Evolutionary conservation across 2,329 filamentous ascomycete species (phyloP).

Genomic region (Hymenoscyphus fraxineus): DNA sequence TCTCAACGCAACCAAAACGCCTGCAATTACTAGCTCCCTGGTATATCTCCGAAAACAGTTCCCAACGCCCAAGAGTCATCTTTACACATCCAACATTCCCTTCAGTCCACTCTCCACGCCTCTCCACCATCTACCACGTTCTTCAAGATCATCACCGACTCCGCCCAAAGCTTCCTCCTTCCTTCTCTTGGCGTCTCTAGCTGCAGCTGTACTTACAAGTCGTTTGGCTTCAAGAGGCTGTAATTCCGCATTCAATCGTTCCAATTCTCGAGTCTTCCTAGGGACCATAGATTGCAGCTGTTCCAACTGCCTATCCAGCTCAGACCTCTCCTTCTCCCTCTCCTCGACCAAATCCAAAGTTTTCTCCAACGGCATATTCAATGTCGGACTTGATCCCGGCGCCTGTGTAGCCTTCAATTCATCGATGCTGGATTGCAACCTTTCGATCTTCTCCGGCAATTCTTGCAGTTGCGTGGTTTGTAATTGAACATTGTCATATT

Average conservation of each 20-base stretch:
- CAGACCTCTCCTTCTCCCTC: conserved; percentile 48
- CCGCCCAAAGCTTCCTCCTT: conserved; percentile 64
- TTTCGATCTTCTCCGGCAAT: conserved; percentile 47
- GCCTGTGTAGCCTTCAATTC: conserved; percentile 43
- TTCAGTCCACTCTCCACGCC: conserved; percentile 62
- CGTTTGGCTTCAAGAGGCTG: conserved; percentile 64
- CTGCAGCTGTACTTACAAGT: conserved; percentile 60
- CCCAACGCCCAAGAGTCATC: conserved; percentile 1
- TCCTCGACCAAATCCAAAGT: conserved; percentile 52
- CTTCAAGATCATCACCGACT: conserved; percentile 69
- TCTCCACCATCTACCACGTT: conserved; percentile 70
- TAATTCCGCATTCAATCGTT: conserved; percentile 64
- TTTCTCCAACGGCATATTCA: conserved; percentile 55
- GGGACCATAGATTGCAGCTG: conserved; percentile 58
- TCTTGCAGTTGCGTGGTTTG: conserved; percentile 48
- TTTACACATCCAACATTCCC: conserved; percentile 50
- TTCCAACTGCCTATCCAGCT: conserved; percentile 62
- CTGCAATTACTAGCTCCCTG: neutral
- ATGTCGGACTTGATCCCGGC: conserved; percentile 41
- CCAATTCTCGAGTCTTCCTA: conserved; percentile 63
- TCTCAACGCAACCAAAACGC: neutral
- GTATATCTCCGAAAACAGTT: conserved; percentile 7
- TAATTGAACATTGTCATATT: conserved; percentile 48
- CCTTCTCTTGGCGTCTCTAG: conserved; percentile 65
- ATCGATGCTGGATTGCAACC: conserved; percentile 47